These are phyloP conservation scores for Xylariaceae sp. DNA, from an alignment of 2,329 filamentous ascomycete genomes.

Conservation along the genomic window DNA sequence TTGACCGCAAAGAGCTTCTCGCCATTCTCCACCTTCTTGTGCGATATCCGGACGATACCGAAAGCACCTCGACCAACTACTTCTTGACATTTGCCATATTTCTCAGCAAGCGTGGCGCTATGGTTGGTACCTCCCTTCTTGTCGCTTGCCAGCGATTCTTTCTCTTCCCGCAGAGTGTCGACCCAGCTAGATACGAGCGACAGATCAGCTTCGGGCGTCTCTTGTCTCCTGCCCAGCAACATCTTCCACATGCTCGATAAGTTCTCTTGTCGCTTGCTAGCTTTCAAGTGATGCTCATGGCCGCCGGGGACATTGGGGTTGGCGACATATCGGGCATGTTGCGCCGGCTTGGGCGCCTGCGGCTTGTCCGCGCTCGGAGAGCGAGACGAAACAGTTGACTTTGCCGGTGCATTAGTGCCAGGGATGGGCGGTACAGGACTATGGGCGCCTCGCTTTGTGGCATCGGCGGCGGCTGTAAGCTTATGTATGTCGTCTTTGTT, in stretches of 20 bases:
- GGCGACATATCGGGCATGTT: slow-evolving; percentile 44
- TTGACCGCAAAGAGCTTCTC: slow-evolving; percentile 97
- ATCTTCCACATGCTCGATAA: slow-evolving; percentile 86
- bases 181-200: slow-evolving; percentile 96
- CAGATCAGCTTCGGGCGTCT: slow-evolving; percentile 71
- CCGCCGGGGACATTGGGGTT: slow-evolving; percentile 56
- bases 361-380: slow-evolving; percentile 24
- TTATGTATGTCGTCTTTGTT: slow-evolving; percentile 48
- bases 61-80: slow-evolving; percentile 94
- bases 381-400: slow-evolving; percentile 31
- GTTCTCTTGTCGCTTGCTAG: slow-evolving; percentile 89
- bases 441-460: slow-evolving; percentile 29
- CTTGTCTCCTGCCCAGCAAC: slow-evolving; percentile 79
- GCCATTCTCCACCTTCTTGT: slow-evolving; percentile 84
- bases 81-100: slow-evolving; percentile 98
- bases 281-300: slow-evolving; percentile 86
- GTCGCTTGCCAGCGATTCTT: slow-evolving; percentile 69
- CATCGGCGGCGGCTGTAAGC: slow-evolving; percentile 33
- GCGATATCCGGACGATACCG: slow-evolving; percentile 93
- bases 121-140: slow-evolving; percentile 72
- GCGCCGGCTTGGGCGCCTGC: slow-evolving; percentile 31
- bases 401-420: slow-evolving; percentile 34
- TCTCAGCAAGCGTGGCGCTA: slow-evolving; percentile 79
- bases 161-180: slow-evolving; percentile 84
- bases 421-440: slow-evolving; percentile 32